A percentile compares a stretch with the other conserved stretches of the same genome.
Conservation (phyloP, 371 early-diverging fungal genomes). For the Coemansia sp. region DNA sequence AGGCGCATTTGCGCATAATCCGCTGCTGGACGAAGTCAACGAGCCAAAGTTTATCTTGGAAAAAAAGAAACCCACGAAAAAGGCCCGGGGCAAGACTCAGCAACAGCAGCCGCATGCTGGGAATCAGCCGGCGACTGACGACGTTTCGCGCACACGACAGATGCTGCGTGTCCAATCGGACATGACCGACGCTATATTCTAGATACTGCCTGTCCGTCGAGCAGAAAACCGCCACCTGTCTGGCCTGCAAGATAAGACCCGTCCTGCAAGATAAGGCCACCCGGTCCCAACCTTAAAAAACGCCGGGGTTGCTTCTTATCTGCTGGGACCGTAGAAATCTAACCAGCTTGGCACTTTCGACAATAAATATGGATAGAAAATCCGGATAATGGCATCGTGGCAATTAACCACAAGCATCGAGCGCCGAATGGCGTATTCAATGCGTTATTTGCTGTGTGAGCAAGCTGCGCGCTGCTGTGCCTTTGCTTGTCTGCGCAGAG, state of each 20-base stretch:
- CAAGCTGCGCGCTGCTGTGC: background rate
- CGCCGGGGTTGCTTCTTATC: background rate
- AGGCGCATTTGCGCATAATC: slow-evolving; percentile 37
- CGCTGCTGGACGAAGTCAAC: slow-evolving; percentile 6
- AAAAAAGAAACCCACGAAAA: background rate
- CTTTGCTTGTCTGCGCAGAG: too few relatives aligned
- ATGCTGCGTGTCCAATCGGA: slow-evolving; percentile 22
- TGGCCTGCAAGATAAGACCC: too few relatives aligned
- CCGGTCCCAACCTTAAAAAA: too few relatives aligned
- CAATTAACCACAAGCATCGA: background rate
- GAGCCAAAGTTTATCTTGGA: slow-evolving; percentile 36
- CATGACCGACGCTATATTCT: slow-evolving; percentile 1
- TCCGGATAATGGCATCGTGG: background rate
- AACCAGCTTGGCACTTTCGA: too few relatives aligned
- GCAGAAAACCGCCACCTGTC: too few relatives aligned
- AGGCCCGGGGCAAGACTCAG: slow-evolving; percentile 3
- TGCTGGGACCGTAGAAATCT: background rate
- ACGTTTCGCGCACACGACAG: slow-evolving; percentile 6
- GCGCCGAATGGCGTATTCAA: too few relatives aligned
- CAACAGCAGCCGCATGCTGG: background rate
- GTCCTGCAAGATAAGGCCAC: background rate
- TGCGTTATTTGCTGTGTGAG: background rate
- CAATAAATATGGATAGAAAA: too few relatives aligned
- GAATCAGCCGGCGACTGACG: background rate
- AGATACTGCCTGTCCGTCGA: background rate